Evolutionary conservation across 495 filamentous ascomycete genomes (phyloP), one percentile per base, ranked within the genome.

Genomic region (Penicillium lividum): DNA sequence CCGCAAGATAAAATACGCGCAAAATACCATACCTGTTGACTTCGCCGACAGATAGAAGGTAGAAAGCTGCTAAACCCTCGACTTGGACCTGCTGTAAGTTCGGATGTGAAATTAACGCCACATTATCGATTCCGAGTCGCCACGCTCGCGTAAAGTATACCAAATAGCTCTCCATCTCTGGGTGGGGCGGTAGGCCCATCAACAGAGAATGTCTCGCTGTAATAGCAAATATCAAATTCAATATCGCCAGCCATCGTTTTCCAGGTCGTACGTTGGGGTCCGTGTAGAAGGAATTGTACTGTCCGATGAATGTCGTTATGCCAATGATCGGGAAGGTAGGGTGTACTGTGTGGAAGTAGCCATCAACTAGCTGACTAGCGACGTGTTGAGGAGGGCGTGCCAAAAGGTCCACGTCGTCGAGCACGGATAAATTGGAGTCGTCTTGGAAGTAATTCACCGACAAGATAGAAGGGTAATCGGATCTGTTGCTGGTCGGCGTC

Each of bases 191-290:
- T 29, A 70, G 71, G 34, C 70, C 70, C 7, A 68, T 36, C 15
- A 86, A 72, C 45, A 59, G 42, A 4, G 73, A 76, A 60, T 83
- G 80, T 58, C 73, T 78, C 8, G 82, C 75, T 10, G 80, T 78
- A 56, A 88, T 85, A 18, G 86, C 86, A 68, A 89, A 87, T 34
- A 89, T 75, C n/a, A 88, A 59, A 66, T 90, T 88, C 18, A 88
- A 59, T 16, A 84, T 80, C 0, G 83, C 81, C 47, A 85, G 67
- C 84, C 84, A 88, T 49, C 78, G 71, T 22, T 70, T 74, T 3
- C 76, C 72, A n/a, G 77, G 74, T 40, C 70, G 68, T 30, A 73
- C 62, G 22, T 62, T 69, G 7, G 68, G 53, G 27, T 67, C 65
- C 38, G 65, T 56, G 50, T 74, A 79, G 42, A 75, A 77, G 5